phyloP scores from a whole-genome alignment of 805 yeast species.

The Clavispora fructus region DNA sequence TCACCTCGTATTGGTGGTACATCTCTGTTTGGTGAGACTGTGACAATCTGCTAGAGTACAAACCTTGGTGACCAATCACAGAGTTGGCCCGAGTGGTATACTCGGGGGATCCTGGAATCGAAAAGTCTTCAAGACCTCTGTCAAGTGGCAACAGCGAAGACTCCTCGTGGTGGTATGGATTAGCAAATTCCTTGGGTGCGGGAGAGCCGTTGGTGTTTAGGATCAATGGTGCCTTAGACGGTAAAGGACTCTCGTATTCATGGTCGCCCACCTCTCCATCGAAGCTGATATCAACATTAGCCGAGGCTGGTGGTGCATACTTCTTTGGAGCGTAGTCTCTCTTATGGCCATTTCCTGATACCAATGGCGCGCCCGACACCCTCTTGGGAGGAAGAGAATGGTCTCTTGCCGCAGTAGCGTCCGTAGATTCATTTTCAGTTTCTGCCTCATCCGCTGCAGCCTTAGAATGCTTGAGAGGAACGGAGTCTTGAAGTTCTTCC shows the following conservation, averaged over 20 bases:
- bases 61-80: slow-evolving; percentile 31
- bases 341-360: not conserved
- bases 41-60: slow-evolving; percentile 36
- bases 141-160: slow-evolving; percentile 10
- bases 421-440: not conserved
- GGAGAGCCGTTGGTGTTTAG: slow-evolving; percentile 6
- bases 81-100: slow-evolving; percentile 41
- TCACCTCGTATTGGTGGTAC: slow-evolving; percentile 41
- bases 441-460: not conserved
- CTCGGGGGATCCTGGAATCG: slow-evolving; percentile 43
- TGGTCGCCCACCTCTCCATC: slow-evolving; percentile 16
- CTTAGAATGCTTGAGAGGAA: not conserved
- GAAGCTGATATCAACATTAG: slow-evolving; percentile 31
- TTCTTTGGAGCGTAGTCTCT: not conserved
- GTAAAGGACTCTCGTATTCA: slow-evolving; percentile 5
- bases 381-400: not conserved
- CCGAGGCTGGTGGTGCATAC: slow-evolving; percentile 2
- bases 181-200: slow-evolving; percentile 13
- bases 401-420: not conserved
- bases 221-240: slow-evolving; percentile 4
- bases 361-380: not conserved
- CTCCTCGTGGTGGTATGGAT: slow-evolving; percentile 21
- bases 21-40: slow-evolving; percentile 41
- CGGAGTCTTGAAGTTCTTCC: not conserved
- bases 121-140: slow-evolving; percentile 33